Evolutionary conservation across 2,329 filamentous ascomycete genomes (phyloP), one percentile per base, ranked within the genome.

Genomic region (Daldinia sp.): DNA sequence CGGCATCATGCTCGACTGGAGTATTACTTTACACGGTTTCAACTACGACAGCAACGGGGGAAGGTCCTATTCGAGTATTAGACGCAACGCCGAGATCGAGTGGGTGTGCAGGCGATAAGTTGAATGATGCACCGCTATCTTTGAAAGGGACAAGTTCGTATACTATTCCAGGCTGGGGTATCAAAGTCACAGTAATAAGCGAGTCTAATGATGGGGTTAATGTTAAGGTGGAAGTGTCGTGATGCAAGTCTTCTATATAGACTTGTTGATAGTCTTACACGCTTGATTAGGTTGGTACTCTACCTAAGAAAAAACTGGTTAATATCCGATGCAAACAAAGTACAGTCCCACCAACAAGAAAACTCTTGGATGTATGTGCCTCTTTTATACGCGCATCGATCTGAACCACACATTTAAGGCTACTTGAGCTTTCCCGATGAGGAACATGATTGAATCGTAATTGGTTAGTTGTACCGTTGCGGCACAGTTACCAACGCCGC

Each of bases 221-320:
- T 70, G 58, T 78, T 56, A 65, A 74, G 84, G 75, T 92, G 90
- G 77, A 72, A 2, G 53, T 67, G 23, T 59, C 39, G 4, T 69
- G 51, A 39, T 65, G 23, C n/a, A 4, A 37, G n/a, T n/a, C 7
- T 37, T 18, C 41, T 13, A 4, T 2, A 42, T 39, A 55, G 33
- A 23, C 18, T 3, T 35, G 3, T 37, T 10, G 33, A 35, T 35
- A 35, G 33, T 6, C 6, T 5, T 33, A 33, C 33, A 2, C 9
- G 33, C 4, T 9, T 33, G 33, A 0, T 15, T 55, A 41, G 6
- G 33, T 53, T 20, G 20, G 6, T 35, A 5, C 46, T 10, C 20
- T 23, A 23, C 2, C 2, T 23, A 23, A 23, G 1, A 23, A 23
- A 23, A 23, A 23, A n/a, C 6, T n/a, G 13, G 15, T 50, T 13